phyloP scores from a whole-genome alignment of 345 rosid genomes.

The Eucalyptus coolabah region DNA sequence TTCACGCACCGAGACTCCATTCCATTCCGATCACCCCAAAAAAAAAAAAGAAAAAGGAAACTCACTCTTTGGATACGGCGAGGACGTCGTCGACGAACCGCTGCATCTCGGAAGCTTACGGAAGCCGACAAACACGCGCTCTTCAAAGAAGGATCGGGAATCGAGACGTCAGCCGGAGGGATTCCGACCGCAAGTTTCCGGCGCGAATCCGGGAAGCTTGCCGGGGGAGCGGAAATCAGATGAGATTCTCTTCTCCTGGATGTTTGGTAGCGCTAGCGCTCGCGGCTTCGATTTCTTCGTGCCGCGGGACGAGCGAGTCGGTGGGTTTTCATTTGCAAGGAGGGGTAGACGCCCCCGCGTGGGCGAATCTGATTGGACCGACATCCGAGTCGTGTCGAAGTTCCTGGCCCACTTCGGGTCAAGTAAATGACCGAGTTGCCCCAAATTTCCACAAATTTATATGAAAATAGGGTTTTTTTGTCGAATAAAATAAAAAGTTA shows the following conservation, averaged over 20 bases:
- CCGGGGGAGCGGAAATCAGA: not conserved
- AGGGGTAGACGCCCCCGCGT: not conserved
- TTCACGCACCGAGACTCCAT: not conserved
- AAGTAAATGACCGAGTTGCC: not conserved
- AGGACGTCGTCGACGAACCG: conserved; percentile 75
- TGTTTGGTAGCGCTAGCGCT: not conserved
- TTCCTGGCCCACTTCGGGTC: not conserved
- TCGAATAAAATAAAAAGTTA: not conserved
- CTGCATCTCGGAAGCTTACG: conserved; percentile 25
- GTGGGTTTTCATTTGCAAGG: not conserved
- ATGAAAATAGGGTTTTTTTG: not conserved
- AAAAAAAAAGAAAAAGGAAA: not conserved
- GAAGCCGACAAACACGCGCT: not conserved
- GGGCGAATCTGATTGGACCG: not conserved
- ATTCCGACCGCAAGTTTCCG: not conserved
- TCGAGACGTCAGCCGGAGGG: not conserved
- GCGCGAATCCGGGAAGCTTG: not conserved
- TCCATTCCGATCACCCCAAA: not conserved
- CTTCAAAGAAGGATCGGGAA: not conserved
- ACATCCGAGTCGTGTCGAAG: not conserved
- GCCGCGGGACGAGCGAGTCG: not conserved
- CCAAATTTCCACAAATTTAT: not conserved
- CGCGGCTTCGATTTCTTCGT: not conserved
- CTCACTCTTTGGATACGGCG: conserved; percentile 93
- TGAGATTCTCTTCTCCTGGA: not conserved